Evolutionary conservation across 192 early-diverging fungal genomes (phyloP), one percentile per base, ranked within the genome.

Genomic region (Podila minutissima): DNA sequence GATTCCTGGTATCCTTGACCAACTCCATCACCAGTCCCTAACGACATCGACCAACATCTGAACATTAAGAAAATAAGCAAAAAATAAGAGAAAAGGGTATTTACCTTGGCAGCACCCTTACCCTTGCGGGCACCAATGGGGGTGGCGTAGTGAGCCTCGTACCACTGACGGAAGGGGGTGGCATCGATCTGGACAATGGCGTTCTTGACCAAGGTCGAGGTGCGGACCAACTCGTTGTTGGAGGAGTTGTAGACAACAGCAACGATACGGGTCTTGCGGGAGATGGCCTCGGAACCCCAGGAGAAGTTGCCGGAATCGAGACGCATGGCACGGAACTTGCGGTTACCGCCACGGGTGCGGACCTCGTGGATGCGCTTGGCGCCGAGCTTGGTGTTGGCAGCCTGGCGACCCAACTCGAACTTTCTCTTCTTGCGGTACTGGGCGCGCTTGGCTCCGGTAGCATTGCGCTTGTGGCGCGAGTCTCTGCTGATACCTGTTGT

Each of bases 371-470:
- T 94, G 84, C 96, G 92, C 95, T 98, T 98, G 83, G 89, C 86
- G 69, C 97, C 98, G 70, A 99, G 92, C 91, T 95, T 97, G 89
- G 98, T 99, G 92, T 93, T 94, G 83, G 97, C 97, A 78, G 96
- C 84, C 91, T 98, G 98, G 87, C 98, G 95, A 87, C 97, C 98
- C 82, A 98, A 91, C 89, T 99, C 98, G 92, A 99, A 99, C 94
- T 99, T 99, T 93, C 98, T 96, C 95, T 99, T 99, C 96, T 99
- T 99, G 92, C 98, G 94, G 94, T 97, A 97, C 85, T 97, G 95
- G 83, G 96, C 96, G 86, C 98, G 93, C 92, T 97, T 97, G 91
- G 97, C 98, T 90, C 98, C 97, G 57, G 98, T 97, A 88, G 92
- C 92, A 74, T 90, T 90, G 84, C 97, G 95, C 93, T 99, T 99